Base-by-base conservation (phyloP, 768 basidiomycete genomes). In the Kwoniella sp. region DNA sequence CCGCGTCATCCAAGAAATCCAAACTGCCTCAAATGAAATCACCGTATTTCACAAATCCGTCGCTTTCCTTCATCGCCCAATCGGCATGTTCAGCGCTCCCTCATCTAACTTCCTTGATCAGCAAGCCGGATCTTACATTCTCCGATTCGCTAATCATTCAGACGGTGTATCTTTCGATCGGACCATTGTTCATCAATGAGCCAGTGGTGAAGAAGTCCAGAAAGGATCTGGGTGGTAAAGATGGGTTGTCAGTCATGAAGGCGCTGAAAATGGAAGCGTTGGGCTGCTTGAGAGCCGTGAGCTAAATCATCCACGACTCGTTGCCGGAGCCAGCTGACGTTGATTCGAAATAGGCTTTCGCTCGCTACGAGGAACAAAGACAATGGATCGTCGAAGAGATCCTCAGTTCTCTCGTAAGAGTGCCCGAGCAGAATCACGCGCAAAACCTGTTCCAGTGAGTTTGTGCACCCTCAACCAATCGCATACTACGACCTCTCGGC, bases 351-450 rank as follows among this genome's bases (percentile, higher is more conserved):
- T 40, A 96, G 94, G 88, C 94, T 30, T 98, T 96, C 71, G 90
- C 91, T 13, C 90, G 88, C 67, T 88, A 97, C 73, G 64, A 68
- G 21, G 87, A 90, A 68, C 96, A 99, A 78, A 83, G 96, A 9
- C 87, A 88, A 0, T 96, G 93, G 93, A 95, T 98, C 67, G 89
- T 98, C n/a, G 94, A 98, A 77, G 96, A 98, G 79, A 94, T 98
- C 33, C 75, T 99, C 26, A 86, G 87, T 9, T 94, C 92, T 0
- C 82, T 98, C 58, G 93, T 90, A 70, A 94, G 92, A 79, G 83
- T 94, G 24, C 90, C 91, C 1, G 90, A 92, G 72, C 86, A 88
- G 21, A 96, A 92, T 77, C 91, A 91, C 80, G 89, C 89, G 69
- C 90, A 89, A 53, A 90, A 92, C 0, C 90, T 91, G 70, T 95